Evolutionary conservation across 73 alveolate species (phyloP).

Genomic region (Paramecium biaurelia): DNA sequence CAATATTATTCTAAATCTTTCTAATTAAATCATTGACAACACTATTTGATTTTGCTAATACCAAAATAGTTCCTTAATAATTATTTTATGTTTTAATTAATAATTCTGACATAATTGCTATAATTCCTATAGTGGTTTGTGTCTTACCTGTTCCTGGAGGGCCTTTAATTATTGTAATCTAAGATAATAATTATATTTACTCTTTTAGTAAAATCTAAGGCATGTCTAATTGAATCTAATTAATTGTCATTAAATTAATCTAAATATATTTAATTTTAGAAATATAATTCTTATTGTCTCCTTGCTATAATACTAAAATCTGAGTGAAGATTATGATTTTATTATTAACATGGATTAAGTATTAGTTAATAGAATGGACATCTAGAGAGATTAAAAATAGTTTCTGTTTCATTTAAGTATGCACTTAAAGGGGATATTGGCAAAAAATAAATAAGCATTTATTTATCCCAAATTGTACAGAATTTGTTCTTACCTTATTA

Average conservation of each 20-base stretch:
- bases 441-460: background rate
- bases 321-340: background rate
- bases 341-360: background rate
- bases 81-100: background rate
- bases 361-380: background rate
- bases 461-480: background rate
- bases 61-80: background rate
- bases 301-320: background rate
- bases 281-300: background rate
- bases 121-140: background rate
- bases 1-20: background rate
- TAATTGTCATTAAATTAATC: background rate
- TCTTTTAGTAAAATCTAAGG: background rate
- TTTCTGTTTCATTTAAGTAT: background rate
- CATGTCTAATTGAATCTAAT: background rate
- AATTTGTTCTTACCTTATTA: background rate
- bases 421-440: background rate
- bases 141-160: constrained; percentile 49
- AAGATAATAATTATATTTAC: background rate
- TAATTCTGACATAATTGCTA: background rate
- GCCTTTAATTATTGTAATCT: background rate
- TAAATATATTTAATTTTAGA: background rate
- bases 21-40: constrained; percentile 33
- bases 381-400: background rate
- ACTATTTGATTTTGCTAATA: constrained; percentile 17